Evolutionary conservation across 2,329 filamentous ascomycete genomes (phyloP), one percentile per base, ranked within the genome.

Genomic region (Trichoderma afroharzianum): DNA sequence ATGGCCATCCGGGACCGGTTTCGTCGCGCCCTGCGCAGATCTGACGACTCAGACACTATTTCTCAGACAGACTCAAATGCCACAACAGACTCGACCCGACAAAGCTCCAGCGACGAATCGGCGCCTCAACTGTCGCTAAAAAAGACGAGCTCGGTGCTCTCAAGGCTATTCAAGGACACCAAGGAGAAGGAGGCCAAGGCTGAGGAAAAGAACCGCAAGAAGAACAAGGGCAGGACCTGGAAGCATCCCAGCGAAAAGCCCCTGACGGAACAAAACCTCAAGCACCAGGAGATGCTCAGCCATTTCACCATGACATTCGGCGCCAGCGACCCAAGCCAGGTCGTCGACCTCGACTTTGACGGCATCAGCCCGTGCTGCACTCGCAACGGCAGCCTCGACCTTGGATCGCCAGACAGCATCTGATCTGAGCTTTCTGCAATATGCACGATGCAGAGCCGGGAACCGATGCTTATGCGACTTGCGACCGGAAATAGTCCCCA

Each of bases 251-350:
- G 82, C 78, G 83, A 85, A 77, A 80, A 82, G 74, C 83, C 83
- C 30, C 79, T 85, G 63, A 85, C 82, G 9, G 79, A 81, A 70
- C 80, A 83, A 67, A 85, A 86, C 76, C 79, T 85, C 21, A 79
- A 80, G 69, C 82, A 86, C 75, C 84, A 85, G 75, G 82, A 85
- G 78, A 80, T 84, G 77, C 79, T 87, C 47, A 80, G 80, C 71
- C 77, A 81, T 70, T 86, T 85, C 78, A 82, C 80, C 70, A 82
- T 84, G 76, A 83, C 80, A 12, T 86, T 86, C 74, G 85, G 85
- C 50, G 78, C 81, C 36, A 78, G 77, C 74, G 79, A 74, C 74
- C 78, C 58, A 63, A 76, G 47, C 39, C 81, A 82, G 73, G 74
- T 82, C 24, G 78, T 81, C 69, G 75, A 74, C 6, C 73, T 78